Evolutionary conservation across 441 rosid genomes (phyloP).

Genomic region (Adansonia grandidieri): DNA sequence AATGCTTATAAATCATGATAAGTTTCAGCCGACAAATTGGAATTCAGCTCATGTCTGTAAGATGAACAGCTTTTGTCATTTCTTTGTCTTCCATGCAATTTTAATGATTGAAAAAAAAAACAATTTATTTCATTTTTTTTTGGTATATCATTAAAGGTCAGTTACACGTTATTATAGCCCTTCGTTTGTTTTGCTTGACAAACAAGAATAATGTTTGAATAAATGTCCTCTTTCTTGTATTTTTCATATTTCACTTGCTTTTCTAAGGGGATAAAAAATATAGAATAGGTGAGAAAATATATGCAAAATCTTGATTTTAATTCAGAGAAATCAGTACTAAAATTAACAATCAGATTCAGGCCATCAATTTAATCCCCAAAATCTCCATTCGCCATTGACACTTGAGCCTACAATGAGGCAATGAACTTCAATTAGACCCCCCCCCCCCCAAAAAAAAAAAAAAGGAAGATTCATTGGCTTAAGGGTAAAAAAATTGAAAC

Average conservation of each 20-base stretch:
- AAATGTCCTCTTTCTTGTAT: background rate
- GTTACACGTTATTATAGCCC: background rate
- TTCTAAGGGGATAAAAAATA: background rate
- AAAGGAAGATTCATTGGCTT: background rate
- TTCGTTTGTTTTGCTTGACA: background rate
- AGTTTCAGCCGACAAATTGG: background rate
- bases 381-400: background rate
- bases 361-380: background rate
- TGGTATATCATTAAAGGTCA: background rate
- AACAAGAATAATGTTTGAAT: background rate
- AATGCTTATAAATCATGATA: background rate
- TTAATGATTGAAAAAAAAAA: background rate
- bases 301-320: background rate
- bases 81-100: background rate
- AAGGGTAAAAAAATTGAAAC: slow-evolving; percentile 5
- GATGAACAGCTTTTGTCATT: background rate
- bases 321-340: background rate
- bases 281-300: background rate
- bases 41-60: background rate
- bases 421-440: background rate
- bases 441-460: background rate
- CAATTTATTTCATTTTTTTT: too few species aligned
- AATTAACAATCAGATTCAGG: background rate
- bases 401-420: background rate
- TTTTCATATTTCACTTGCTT: background rate